phyloP scores from a whole-genome alignment of 805 yeast species.

The Metschnikowia peoriensis region DNA sequence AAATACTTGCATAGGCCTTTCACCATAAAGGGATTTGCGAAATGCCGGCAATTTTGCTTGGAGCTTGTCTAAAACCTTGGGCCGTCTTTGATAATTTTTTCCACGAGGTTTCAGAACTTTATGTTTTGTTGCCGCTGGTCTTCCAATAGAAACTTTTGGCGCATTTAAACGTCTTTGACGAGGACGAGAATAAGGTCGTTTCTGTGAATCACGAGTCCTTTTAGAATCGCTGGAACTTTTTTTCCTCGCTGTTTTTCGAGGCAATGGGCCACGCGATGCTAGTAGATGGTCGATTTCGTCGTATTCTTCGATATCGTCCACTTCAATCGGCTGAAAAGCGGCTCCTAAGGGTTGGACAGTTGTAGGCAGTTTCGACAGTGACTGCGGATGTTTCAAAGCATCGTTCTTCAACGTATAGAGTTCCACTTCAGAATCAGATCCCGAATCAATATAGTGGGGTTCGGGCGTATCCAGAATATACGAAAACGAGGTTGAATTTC shows the following conservation, averaged over 20 bases:
- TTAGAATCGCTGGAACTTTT: background rate
- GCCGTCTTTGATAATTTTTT: background rate
- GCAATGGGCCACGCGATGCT: background rate
- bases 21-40: background rate
- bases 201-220: background rate
- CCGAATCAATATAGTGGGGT: conserved; percentile 6
- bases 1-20: background rate
- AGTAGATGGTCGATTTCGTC: conserved; percentile 15
- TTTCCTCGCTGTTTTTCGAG: background rate
- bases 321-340: background rate
- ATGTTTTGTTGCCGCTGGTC: conserved; percentile 2
- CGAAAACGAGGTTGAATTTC: conserved; percentile 5
- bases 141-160: background rate
- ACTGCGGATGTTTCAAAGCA: background rate
- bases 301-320: conserved; percentile 6
- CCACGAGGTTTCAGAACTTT: background rate
- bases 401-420: background rate
- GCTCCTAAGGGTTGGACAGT: background rate
- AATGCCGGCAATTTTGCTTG: conserved; percentile 5
- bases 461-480: conserved; percentile 10
- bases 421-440: conserved; percentile 11
- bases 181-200: background rate
- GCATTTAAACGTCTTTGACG: background rate
- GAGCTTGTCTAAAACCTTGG: background rate
- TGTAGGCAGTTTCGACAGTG: background rate